Evolutionary conservation across 768 basidiomycete genomes (phyloP), one percentile per base, ranked within the genome.

Genomic region (Trametes coccinea): DNA sequence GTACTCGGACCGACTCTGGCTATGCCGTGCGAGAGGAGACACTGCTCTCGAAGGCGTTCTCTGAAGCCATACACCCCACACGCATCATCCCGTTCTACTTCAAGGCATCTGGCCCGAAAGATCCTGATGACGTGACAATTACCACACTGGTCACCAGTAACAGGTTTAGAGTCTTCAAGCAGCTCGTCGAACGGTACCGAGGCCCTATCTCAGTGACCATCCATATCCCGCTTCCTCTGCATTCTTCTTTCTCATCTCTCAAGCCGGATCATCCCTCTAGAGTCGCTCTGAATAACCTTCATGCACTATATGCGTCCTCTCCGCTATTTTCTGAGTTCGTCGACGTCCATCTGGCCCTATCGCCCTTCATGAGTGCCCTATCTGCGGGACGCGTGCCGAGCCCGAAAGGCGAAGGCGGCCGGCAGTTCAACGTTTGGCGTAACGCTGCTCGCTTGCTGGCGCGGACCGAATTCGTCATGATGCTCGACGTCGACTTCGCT

Each of bases 371-470:
- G n/a, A 61, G 50, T 39, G 57, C 61, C 1, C 61, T 59, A 9
- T 63, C 63, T 22, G 31, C 39, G 3, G 54, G 53, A 27, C 44
- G 14, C n/a, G 43, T 39, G 48, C n/a, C 47, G 2, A 60, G 61
- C 53, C 63, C 17, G 40, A 64, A 64, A 30, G 65, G 67, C 39
- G 72, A 73, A 57, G 69, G 70, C 50, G 87, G 88, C 62, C 84
- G 92, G 5, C 90, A 93, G 71, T 88, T 95, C 79, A 95, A 95
- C 73, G 86, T 90, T 27, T 95, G 92, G 90, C 82, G 93, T 37
- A 95, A 95, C 71, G 83, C 87, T 45, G 93, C 93, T 3, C 85
- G 93, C 44, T 77, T 92, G 53, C 92, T 93, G 68, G 88, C 92
- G 4, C 83, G 91, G 13, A 93, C 93, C 7, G 84, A 89, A 64